Conservation (phyloP, 2,329 filamentous ascomycete genomes). For the Knufia petricola region DNA sequence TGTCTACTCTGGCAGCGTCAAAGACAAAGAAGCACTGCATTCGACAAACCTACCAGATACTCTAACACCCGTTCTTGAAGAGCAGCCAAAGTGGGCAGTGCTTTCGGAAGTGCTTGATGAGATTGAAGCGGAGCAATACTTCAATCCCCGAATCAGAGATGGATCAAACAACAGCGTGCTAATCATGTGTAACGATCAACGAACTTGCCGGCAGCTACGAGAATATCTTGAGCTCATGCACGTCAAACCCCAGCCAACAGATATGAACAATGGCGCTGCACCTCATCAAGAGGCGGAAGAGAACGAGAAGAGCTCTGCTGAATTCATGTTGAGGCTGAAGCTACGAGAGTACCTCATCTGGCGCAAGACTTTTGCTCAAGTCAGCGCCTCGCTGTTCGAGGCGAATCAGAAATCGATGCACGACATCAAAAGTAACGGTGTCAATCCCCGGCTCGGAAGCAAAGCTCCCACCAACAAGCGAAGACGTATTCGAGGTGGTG, state of each 20-base stretch:
- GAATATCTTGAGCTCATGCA: conserved; percentile 92
- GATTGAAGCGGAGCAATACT: conserved; percentile 82
- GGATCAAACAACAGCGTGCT: conserved; percentile 86
- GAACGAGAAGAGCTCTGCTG: conserved; percentile 58
- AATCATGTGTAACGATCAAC: conserved; percentile 87
- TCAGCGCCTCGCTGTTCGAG: conserved; percentile 65
- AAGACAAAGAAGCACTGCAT: conserved; percentile 43
- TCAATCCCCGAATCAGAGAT: conserved; percentile 65
- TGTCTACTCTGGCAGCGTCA: conserved; percentile 70
- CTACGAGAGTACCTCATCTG: conserved; percentile 79
- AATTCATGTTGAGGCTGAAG: conserved; percentile 82
- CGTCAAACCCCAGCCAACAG: conserved; percentile 46
- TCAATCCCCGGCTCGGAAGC: conserved; percentile 31
- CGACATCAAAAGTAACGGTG: conserved; percentile 49
- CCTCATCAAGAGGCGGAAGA: conserved; percentile 38
- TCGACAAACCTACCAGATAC: conserved; percentile 48
- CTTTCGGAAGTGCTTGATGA: conserved; percentile 86
- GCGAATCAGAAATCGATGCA: conserved; percentile 71
- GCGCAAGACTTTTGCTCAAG: conserved; percentile 80
- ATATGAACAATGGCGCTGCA: conserved; percentile 26
- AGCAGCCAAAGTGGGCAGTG: conserved; percentile 86
- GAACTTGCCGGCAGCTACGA: conserved; percentile 75
- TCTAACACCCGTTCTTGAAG: conserved; percentile 74
- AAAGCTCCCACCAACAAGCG: conserved; percentile 74
- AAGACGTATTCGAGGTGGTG: conserved; percentile 72